Base-by-base conservation (phyloP, 1,284 basidiomycete genomes). In the Malassezia arunalokei region DNA sequence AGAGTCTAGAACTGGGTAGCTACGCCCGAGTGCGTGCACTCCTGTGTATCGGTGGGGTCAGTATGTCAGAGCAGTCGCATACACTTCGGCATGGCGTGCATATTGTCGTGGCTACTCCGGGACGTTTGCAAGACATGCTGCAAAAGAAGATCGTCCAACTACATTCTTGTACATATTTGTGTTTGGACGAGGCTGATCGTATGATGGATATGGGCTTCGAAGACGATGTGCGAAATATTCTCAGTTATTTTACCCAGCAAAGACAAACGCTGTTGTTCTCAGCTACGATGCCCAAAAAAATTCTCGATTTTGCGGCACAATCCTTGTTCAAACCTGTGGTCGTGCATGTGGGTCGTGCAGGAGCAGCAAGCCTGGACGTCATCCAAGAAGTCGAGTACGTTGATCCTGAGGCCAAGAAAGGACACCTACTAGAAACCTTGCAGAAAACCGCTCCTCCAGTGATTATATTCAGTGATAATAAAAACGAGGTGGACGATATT, bases 121-220 rank as follows among this genome's bases (percentile, higher is more conserved):
- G 76, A 7, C 62, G 76, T 2, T 47, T 76, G 35, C 76, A 76
- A 49, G 76, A 77, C 54, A 73, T 76, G 72, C 77, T 98, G 56
- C 88, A 92, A 75, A 95, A 94, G 78, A 85, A 83, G 71, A 81
- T 83, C 60, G 86, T 98, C 66, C 87, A 84, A 2, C 84, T 96
- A 62, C 85, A 88, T 55, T 85, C 84, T 62, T 75, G 73, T 68
- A 79, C 76, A 61, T 96, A 84, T 73, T 77, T 98, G 5, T 96
- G 91, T 71, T 88, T 99, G 82, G 94, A 99, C 76, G 94, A 99
- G 76, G 94, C 94, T 0, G 94, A 98, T 76, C 79, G 94, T 47
- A 98, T 99, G 94, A 92, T 99, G 60, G 94, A 98, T 69, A 80
- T 96, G 74, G 94, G 92, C 0, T 99, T 99, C 66, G 94, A 98